Conservation (phyloP, 202 grass and related monocot species). For the Bolboschoenoplectus hybrid region DNA sequence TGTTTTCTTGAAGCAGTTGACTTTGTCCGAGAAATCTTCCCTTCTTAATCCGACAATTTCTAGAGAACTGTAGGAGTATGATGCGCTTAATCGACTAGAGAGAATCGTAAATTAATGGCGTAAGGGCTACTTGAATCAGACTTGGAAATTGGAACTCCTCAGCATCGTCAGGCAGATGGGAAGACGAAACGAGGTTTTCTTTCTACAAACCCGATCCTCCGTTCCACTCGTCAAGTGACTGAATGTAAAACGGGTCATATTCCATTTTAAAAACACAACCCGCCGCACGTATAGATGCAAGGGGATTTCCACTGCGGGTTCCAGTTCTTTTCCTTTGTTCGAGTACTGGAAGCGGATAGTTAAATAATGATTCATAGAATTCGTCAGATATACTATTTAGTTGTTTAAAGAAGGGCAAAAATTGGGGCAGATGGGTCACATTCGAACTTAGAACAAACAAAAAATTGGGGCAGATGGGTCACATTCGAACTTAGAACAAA, state of each 20-base stretch:
- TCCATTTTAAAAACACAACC: not conserved
- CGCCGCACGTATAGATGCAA: not conserved
- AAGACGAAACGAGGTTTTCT: conserved; percentile 34
- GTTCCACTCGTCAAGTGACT: not conserved
- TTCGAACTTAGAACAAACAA: no score
- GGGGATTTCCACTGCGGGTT: not conserved
- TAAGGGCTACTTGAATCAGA: not conserved
- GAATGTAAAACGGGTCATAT: not conserved
- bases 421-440: no score
- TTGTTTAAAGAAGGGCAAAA: no score
- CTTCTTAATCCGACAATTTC: not conserved
- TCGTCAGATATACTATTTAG: no score
- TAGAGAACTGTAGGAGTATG: not conserved
- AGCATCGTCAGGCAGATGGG: not conserved
- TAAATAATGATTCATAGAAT: no score
- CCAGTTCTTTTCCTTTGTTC: not conserved
- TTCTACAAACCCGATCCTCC: not conserved
- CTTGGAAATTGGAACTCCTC: not conserved
- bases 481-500: no score
- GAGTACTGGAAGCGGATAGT: no score
- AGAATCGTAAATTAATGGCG: conserved; percentile 22
- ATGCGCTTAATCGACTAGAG: not conserved
- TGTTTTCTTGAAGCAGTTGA: not conserved
- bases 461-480: no score
- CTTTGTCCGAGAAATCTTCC: not conserved